phyloP scores from a whole-genome alignment of 2,329 filamentous ascomycete species.

The Fusarium bulbicola region DNA sequence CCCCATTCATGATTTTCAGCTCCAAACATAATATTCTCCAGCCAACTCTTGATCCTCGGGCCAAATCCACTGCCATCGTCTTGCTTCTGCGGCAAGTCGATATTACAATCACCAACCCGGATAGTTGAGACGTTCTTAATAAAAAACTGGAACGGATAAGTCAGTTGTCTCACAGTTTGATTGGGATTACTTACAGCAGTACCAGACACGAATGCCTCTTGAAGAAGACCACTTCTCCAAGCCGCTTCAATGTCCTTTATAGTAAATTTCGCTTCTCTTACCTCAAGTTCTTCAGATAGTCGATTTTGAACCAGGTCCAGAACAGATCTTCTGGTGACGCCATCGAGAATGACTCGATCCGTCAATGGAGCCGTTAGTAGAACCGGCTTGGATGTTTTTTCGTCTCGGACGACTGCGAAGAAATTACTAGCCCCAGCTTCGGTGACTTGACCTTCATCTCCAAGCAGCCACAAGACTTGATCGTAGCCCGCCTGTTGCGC shows the following conservation, averaged over 20 bases:
- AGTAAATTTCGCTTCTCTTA: neutral
- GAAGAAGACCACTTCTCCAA: neutral
- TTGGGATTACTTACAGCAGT: neutral
- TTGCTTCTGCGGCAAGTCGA: neutral
- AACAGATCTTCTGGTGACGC: neutral
- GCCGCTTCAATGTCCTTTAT: accelerated
- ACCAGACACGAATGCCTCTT: neutral
- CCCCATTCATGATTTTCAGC: neutral
- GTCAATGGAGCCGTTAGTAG: neutral
- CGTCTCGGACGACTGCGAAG: neutral
- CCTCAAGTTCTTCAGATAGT: accelerated
- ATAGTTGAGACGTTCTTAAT: neutral
- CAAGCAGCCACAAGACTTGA: neutral
- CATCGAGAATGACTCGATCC: neutral
- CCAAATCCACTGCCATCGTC: neutral
- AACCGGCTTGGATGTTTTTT: accelerated
- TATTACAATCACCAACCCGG: neutral
- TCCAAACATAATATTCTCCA: neutral
- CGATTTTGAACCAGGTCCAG: neutral
- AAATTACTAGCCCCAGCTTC: constrained; percentile 1
- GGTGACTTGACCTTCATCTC: accelerated
- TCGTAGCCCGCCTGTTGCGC: neutral
- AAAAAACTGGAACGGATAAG: accelerated
- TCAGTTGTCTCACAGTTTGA: accelerated
- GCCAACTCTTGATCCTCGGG: neutral